Percentiles rank a stretch among this genome's conserved stretches.
These are phyloP conservation scores for Phytophthora boehmeriae DNA, from an alignment of 352 stramenopile genomes.

Conservation along the genomic window DNA sequence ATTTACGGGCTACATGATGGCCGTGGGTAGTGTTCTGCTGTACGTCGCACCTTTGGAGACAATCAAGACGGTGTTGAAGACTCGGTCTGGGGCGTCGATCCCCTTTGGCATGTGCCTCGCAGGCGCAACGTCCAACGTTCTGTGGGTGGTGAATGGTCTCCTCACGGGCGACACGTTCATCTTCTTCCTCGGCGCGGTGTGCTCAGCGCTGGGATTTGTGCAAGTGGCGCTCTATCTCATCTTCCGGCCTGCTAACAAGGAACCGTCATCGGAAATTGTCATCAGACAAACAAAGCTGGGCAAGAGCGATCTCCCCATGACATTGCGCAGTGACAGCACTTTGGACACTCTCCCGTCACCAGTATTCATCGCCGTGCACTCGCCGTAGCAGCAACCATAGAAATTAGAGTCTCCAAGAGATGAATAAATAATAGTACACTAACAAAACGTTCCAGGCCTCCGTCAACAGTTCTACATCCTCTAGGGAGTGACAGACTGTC, in stretches of 20 bases:
- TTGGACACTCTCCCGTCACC: constrained; percentile 7
- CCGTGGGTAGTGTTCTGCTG: constrained; percentile 36
- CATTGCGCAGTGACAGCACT: constrained; percentile 5
- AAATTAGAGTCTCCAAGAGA: constrained; percentile 3
- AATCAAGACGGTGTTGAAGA: constrained; percentile 33
- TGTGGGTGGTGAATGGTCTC: constrained; percentile 49
- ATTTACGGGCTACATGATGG: constrained; percentile 41
- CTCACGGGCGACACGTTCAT: constrained; percentile 46
- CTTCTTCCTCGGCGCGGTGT: constrained; percentile 32
- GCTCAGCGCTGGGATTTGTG: constrained; percentile 18
- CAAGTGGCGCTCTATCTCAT: constrained; percentile 38
- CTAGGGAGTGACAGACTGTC: constrained; percentile 8
- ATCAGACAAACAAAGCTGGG: constrained; percentile 2
- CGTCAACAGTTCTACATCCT: constrained; percentile 22
- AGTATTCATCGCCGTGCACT: constrained; percentile 27
- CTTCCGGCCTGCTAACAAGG: constrained; percentile 19
- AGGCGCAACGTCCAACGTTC: constrained; percentile 24
- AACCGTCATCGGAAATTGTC: constrained; percentile 1
- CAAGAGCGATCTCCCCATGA: constrained; percentile 20
- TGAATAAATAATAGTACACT: constrained; percentile 15
- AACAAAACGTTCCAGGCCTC: too few species aligned
- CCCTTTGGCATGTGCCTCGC: constrained; percentile 34
- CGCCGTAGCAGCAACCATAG: constrained; percentile 13
- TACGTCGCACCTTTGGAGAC: constrained; percentile 41
- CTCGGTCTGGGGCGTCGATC: constrained; percentile 32